Base-by-base conservation (phyloP, 306 rosid species). In the Vachellia pachyceras region DNA sequence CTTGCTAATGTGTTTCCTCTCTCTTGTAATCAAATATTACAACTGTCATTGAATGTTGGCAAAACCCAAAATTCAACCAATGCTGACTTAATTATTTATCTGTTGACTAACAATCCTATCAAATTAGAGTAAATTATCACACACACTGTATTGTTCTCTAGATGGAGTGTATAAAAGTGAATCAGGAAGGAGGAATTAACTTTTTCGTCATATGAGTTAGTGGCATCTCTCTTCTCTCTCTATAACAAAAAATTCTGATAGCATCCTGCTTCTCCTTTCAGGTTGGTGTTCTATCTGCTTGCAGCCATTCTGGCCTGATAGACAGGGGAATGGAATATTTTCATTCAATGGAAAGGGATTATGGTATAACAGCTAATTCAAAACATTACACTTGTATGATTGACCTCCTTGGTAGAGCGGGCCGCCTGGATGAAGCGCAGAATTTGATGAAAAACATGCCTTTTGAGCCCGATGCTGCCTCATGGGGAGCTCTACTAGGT, bases 341-440 rank as follows among this genome's bases (percentile, higher is more conserved):
- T 67, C 82, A 93, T 76, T 86, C 93, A 5, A 93, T 93, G 94
- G 49, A 73, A 72, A 82, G 55, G 78, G 88, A 86, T 67, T 91
- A 91, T 25, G 87, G 92, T 14, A 77, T 93, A 55, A 85, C 69
- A 61, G 89, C 91, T 58, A 86, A 85, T 84, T 75, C 92, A 68
- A 91, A 88, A 79, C 97, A 91, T 69, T 93, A 87, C 82, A 90
- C 97, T 36, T 93, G 97, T 87, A 85, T 89, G 89, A 84, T 93
- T 68, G 97, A 93, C 82, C 97, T 93, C 83, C 91, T 93, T 41
- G 97, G 97, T n/a, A 86, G 97, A 77, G 93, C 97, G 2, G 97
- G 97, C 73, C 87, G 89, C 73, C 83, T 93, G 57, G 90, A 86
- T 20, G 97, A 91, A 84, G 97, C 97, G 7, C 90, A 83, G 46